Evolutionary conservation across 2,329 filamentous ascomycete genomes (phyloP), one percentile per base, ranked within the genome.

Genomic region (Cordyceps cicadae): DNA sequence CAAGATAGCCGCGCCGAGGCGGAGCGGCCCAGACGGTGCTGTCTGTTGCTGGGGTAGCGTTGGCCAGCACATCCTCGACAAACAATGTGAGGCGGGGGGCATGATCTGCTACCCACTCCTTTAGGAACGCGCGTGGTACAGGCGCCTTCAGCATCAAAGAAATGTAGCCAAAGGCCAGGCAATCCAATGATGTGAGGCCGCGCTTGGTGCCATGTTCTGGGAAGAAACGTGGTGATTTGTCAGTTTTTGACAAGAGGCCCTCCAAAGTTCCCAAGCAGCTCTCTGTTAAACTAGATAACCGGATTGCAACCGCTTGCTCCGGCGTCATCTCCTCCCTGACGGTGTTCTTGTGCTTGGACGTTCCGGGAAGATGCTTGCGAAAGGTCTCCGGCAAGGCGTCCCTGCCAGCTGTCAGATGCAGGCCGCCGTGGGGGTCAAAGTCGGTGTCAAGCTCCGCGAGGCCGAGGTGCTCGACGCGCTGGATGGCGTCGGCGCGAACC

Each of bases 161-260:
- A 41, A 97, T 76, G 70, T 95, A 96, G 12, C 87, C 94, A 67
- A 90, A 84, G 0, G 85, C 87, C 52, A 97, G 72, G 70, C 90
- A 96, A 72, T 97, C 92, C 26, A 95, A 63, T 24, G 66, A 73
- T 0, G 73, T 71, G 4, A 70, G 50, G 15, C 62, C 50, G 0
- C 63, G 62, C 1, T 62, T 60, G 2, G 63, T 54, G 11, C 62
- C 48, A 0, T 63, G 62, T 1, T 62, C 59, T 3, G 63, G 43
- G 53, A 75, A 72, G 64, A 76, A 75, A 29, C 68, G 64, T n/a
- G 75, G 57, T 3, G 54, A 26, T 51, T 66, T 64, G 24, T 67
- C 64, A n/a, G 67, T 61, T 5, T 54, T 52, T 1, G 66, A 62
- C 46, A 77, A 61, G 11, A 90, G 76, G 43, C 85, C 81, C 58